Evolutionary conservation across 306 rosid species (phyloP), one percentile per base, ranked within the genome.

Genomic region (Gynostemma pentaphyllum): DNA sequence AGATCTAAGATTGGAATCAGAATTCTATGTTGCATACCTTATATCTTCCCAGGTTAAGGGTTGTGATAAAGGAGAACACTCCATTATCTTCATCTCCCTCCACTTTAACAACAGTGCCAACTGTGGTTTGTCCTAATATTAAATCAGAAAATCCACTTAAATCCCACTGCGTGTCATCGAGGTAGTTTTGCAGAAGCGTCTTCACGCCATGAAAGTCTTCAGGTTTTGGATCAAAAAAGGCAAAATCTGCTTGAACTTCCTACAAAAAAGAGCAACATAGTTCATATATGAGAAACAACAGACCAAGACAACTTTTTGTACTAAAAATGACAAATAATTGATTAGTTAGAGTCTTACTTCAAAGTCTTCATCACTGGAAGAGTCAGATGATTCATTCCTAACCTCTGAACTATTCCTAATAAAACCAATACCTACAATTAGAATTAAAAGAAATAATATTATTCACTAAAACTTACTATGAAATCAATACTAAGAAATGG

Each of bases 31-130:
- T 70, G 68, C 80, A 79, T 79, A 76, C 98, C 83, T 77, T 72
- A 48, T 85, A 84, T 80, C 94, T 82, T 51, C 75, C 68, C 70
- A 88, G 63, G 78, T 84, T 88, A 73, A 92, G 88, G 53, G 86
- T 85, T 9, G 85, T 77, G 36, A 79, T 85, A 78, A 88, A 61
- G 41, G 85, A 81, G 2, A 78, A 92, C 63, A 88, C 64, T 24
- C 85, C 86, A 74, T 84, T 88, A 62, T 92, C 97, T 72, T 88
- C 95, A 9, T 88, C 98, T 63, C 69, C 88, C 71, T 88, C 94
- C 49, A 86, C 47, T 70, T 88, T 88, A 28, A 84, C 88, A 63
- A 86, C 84, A 80, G 85, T 70, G 23, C 96, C 96, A 21, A 85
- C 90, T 0, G 86, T 84, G 62, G 77, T 78, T 80, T 89, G 91